Evolutionary conservation across 805 yeast genomes (phyloP), one percentile per base, ranked within the genome.

Genomic region (Barnettozyma californica): DNA sequence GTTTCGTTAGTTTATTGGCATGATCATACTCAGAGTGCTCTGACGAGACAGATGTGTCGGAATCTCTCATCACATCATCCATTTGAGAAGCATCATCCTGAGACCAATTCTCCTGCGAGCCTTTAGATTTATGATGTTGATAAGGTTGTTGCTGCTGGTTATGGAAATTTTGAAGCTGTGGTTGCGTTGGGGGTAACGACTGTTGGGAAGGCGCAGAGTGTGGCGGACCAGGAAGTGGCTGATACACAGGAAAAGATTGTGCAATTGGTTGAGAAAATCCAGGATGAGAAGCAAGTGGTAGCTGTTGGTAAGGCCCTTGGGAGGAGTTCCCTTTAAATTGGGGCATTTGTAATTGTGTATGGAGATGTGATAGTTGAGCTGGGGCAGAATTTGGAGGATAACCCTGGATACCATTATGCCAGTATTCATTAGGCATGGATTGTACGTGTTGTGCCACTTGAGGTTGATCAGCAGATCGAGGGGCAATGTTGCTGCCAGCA

Each of bases 11-110:
- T 38, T 53, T 56, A 16, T 45, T 23, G n/a, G 44, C 54, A 11
- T 41, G 23, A 34, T 45, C 33, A 5, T 44, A 47, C 10, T 52
- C 43, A 1, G 67, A 54, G 48, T 66, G 70, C 8, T 68, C 61
- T 54, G 75, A 61, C 53, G 78, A 65, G 53, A 75, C 51, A 57
- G 79, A 60, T 47, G 72, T 53, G 57, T 52, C 76, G 54, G 65
- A 70, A 64, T 56, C 74, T 65, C 58, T 66, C 55, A 56, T 66
- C 5, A 55, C 62, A 13, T 57, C 64, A 45, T 60, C 65, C 64
- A 61, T 61, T 13, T 59, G 62, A 5, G 60, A 56, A 31, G 56
- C 61, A 44, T 51, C 70, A 60, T 62, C 68, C 52, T 55, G 69
- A 26, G 66, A 62, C 66, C 67, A 62, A 21, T 55, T 60, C 45